Evolutionary conservation across 75 land plant genomes (phyloP).

Genomic region (Cryptomeria japonica): DNA sequence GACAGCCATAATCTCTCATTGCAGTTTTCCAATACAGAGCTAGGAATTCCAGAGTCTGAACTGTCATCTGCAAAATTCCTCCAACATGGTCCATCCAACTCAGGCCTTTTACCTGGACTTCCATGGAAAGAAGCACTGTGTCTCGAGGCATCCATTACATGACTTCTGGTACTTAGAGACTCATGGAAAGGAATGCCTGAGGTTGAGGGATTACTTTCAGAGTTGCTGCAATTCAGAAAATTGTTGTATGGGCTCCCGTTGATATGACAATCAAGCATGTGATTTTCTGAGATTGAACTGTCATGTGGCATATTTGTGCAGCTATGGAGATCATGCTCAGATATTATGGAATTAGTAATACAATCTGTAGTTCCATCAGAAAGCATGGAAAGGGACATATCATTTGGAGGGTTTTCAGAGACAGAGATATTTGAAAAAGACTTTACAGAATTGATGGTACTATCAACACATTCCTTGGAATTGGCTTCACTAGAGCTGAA

Average conservation of each 20-base stretch:
- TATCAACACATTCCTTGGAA: not conserved
- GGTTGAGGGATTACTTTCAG: not conserved
- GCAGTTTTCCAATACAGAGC: not conserved
- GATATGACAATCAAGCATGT: not conserved
- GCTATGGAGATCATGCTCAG: constrained; percentile 4
- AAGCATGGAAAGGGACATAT: not conserved
- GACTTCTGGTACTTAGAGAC: not conserved
- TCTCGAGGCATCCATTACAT: not conserved
- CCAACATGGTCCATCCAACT: not conserved
- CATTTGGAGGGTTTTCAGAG: too few species aligned
- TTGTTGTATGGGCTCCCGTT: not conserved
- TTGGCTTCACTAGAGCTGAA: not conserved
- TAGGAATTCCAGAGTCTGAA: not conserved
- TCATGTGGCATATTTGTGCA: not conserved
- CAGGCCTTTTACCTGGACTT: not conserved
- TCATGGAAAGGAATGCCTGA: not conserved
- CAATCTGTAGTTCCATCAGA: not conserved
- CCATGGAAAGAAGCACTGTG: not conserved
- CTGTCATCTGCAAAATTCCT: constrained; percentile 3
- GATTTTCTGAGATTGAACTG: not conserved
- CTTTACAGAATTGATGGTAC: not conserved
- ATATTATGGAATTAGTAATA: not conserved
- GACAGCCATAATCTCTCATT: not conserved
- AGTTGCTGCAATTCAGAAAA: not conserved
- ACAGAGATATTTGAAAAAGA: not conserved